phyloP scores from a whole-genome alignment of 2,329 filamentous ascomycete genomes.

The Whalleya microplaca region DNA sequence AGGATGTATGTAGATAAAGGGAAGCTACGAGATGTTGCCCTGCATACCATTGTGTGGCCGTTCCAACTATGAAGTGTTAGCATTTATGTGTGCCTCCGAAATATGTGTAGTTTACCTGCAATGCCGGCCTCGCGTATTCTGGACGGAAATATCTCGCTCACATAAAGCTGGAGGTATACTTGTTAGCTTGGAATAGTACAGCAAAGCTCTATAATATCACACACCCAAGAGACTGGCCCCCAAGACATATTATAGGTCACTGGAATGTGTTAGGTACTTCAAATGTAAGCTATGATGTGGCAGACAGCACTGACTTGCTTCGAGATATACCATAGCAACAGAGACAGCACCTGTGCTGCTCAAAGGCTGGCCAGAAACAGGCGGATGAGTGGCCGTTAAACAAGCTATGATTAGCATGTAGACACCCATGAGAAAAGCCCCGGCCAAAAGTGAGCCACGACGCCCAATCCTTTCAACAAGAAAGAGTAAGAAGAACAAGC shows the following conservation, averaged over 20 bases:
- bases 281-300: too few relatives aligned
- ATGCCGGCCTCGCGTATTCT: conserved; percentile 54
- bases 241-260: conserved; percentile 56
- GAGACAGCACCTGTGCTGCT: conserved; percentile 49
- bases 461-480: conserved; percentile 55
- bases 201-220: too few relatives aligned
- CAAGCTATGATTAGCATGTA: conserved; percentile 57
- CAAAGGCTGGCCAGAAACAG: conserved; percentile 34
- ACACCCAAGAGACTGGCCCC: conserved; percentile 55
- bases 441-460: conserved; percentile 50
- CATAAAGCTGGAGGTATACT: conserved; percentile 43
- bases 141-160: conserved; percentile 54
- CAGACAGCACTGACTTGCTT: too few relatives aligned
- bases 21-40: too few relatives aligned
- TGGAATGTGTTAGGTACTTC: too few relatives aligned
- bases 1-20: too few relatives aligned
- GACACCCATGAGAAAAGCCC: conserved; percentile 52
- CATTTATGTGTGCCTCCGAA: too few relatives aligned
- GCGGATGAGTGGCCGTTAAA: conserved; percentile 51
- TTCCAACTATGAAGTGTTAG: too few relatives aligned
- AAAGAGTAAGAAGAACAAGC: conserved; percentile 50
- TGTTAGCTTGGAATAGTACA: too few relatives aligned
- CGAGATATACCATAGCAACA: conserved; percentile 54
- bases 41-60: conserved; percentile 55
- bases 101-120: too few relatives aligned